Evolutionary conservation across 179 eudicot genomes (phyloP).

Genomic region (Nepenthes alata): DNA sequence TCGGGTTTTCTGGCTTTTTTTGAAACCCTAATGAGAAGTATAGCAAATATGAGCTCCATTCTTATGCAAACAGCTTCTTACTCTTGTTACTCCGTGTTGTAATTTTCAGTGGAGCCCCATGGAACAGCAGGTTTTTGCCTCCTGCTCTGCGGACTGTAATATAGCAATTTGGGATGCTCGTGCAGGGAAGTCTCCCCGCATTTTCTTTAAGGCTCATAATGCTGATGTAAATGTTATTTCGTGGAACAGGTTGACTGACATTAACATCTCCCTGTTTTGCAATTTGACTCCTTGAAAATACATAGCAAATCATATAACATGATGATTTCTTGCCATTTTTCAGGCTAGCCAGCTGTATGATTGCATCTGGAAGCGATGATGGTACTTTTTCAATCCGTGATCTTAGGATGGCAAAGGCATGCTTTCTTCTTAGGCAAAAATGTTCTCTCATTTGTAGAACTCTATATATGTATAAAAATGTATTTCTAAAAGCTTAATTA

Average conservation of each 20-base stretch:
- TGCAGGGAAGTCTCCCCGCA: conserved; percentile 49
- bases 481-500: too few species aligned
- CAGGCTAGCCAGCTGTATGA: conserved; percentile 70
- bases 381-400: conserved; percentile 79
- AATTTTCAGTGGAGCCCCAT: conserved; percentile 86
- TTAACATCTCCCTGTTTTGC: neutral
- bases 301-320: conserved; percentile 1
- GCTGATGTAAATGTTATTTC: conserved; percentile 95
- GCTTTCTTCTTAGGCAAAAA: neutral
- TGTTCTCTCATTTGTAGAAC: too few species aligned
- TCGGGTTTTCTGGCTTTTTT: too few species aligned
- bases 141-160: conserved; percentile 78
- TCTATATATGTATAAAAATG: too few species aligned
- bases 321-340: conserved; percentile 11
- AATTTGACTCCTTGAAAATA: too few species aligned
- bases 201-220: conserved; percentile 72
- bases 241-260: conserved; percentile 67
- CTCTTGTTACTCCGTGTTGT: too few species aligned
- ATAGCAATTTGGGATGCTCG: conserved; percentile 89
- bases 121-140: conserved; percentile 74
- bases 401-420: conserved; percentile 70
- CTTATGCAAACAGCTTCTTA: conserved; percentile 1
- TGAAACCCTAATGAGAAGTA: too few species aligned
- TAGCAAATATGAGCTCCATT: conserved; percentile 2
- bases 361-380: conserved; percentile 96